Base-by-base conservation (phyloP, 1,284 basidiomycete genomes). In the Tilletia caries region DNA sequence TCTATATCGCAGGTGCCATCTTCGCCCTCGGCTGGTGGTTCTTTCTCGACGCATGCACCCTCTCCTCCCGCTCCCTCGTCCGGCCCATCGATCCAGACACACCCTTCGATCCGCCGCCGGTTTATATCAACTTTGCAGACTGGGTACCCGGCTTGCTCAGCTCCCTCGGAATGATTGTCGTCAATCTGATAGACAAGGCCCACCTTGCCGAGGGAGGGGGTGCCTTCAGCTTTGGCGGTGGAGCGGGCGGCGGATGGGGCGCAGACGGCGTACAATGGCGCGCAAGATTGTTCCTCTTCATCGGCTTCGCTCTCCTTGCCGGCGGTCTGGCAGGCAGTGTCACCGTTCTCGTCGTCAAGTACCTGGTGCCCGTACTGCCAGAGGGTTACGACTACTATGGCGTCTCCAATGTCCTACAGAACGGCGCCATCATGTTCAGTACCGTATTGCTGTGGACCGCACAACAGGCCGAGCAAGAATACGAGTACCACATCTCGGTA, bases 261-360 rank as follows among this genome's bases (percentile, higher is more conserved):
- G 86, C 89, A 4, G 91, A 82, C 60, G 73, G 73, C 27, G 73
- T 92, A 1, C 92, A 95, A 20, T 95, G 93, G 92, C 87, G 92
- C 71, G 94, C 95, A 2, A 86, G 94, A 43, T 85, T 95, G 72
- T 89, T 95, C 76, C 85, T 98, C 76, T 98, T 98, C 85, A 88
- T 98, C 73, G 95, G 95, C 0, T 97, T 98, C 80, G 94, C 95
- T 0, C 85, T 98, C 66, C 93, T 98, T 92, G 95, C 95, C 0
- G 95, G 95, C 32, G 95, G 95, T 0, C 84, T 98, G 66, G 95
- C 95, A 13, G 95, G 95, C 60, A 94, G 92, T 80, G 88, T 95
- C 79, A 91, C 91, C 6, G 87, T 98, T 13, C 86, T 97, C 44
- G 90, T 97, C 68, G 87, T 98, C 81, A 98, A 98, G 85, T 98